These are phyloP conservation scores for Talaromyces sp. DNA, from an alignment of 2,329 filamentous ascomycete species.

Conservation along the genomic window DNA sequence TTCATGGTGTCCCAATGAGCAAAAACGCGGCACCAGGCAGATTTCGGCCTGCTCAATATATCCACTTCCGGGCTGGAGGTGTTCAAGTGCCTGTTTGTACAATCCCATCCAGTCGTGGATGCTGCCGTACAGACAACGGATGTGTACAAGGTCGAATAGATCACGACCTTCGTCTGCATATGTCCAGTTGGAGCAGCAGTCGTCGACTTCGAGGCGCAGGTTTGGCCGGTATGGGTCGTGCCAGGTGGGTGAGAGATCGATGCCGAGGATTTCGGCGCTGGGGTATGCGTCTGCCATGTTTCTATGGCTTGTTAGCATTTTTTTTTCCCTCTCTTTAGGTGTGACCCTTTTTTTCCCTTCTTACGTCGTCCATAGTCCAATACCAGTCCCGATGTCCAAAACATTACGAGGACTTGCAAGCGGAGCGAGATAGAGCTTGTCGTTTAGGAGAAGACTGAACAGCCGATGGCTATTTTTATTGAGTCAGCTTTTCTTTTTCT, in stretches of 20 bases:
- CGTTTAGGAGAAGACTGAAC: conserved; percentile 20
- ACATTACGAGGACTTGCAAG: conserved; percentile 22
- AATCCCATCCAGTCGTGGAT: conserved; percentile 29
- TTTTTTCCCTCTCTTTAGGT: too few species aligned
- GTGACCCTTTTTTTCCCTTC: too few species aligned
- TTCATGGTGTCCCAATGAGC: conserved; percentile 6
- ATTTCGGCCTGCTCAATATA: conserved; percentile 38
- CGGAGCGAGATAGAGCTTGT: conserved; percentile 21
- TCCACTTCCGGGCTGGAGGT: conserved; percentile 28
- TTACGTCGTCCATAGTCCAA: conserved; percentile 28
- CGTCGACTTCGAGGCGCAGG: conserved; percentile 27
- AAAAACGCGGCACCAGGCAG: conserved; percentile 26
- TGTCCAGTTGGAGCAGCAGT: conserved; percentile 30
- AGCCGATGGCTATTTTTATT: conserved; percentile 17
- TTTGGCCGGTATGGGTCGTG: conserved; percentile 20
- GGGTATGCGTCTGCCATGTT: conserved; percentile 25
- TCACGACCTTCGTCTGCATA: conserved; percentile 21
- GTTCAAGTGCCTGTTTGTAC: conserved; percentile 29
- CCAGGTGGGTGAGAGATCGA: conserved; percentile 31
- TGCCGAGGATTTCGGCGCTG: conserved; percentile 28
- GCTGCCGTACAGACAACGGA: conserved; percentile 32
- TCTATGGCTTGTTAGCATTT: background rate
- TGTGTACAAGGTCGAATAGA: conserved; percentile 40
- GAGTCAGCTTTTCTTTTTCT: background rate
- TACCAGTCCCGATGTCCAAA: conserved; percentile 27